These are phyloP conservation scores for Bipolaris bicolor DNA, from an alignment of 2,329 filamentous ascomycete genomes.

Conservation along the genomic window DNA sequence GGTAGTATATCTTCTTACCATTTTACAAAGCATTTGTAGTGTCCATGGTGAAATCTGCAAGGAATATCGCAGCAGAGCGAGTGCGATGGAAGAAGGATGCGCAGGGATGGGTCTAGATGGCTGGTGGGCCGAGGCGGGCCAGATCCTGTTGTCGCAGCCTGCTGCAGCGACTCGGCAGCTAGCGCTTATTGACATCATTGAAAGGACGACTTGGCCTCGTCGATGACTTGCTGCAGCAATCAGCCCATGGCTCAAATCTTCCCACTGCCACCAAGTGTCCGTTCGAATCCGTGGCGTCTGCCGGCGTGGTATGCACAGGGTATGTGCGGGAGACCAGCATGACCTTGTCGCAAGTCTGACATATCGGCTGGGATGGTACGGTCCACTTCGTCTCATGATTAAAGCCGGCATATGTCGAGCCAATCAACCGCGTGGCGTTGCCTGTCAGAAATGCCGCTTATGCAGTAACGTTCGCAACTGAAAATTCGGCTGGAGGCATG, in stretches of 20 bases:
- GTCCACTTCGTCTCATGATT: constrained; percentile 29
- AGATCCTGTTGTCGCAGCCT: constrained; percentile 20
- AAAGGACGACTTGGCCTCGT: constrained; percentile 21
- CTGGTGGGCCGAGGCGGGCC: constrained; percentile 25
- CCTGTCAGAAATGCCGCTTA: constrained; percentile 46
- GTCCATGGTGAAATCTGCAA: not conserved
- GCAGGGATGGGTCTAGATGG: constrained; percentile 18
- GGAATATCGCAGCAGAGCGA: not conserved
- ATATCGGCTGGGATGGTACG: constrained; percentile 42
- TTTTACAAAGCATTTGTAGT: not conserved
- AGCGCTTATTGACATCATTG: constrained; percentile 40
- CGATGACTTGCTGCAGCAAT: constrained; percentile 41
- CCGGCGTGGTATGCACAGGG: constrained; percentile 33
- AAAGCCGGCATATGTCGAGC: constrained; percentile 35
- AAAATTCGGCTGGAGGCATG: constrained; percentile 41
- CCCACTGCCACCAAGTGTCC: constrained; percentile 29
- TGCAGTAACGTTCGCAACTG: constrained; percentile 47
- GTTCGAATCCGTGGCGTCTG: constrained; percentile 38
- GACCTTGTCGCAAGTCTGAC: constrained; percentile 34
- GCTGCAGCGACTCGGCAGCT: constrained; percentile 31
- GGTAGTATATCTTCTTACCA: not conserved
- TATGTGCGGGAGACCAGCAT: constrained; percentile 38
- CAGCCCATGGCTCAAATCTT: constrained; percentile 46
- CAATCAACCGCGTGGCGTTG: constrained; percentile 33
- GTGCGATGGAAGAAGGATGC: constrained; percentile 1